phyloP scores from a whole-genome alignment of 441 rosid species.

The Lepidium campestre region DNA sequence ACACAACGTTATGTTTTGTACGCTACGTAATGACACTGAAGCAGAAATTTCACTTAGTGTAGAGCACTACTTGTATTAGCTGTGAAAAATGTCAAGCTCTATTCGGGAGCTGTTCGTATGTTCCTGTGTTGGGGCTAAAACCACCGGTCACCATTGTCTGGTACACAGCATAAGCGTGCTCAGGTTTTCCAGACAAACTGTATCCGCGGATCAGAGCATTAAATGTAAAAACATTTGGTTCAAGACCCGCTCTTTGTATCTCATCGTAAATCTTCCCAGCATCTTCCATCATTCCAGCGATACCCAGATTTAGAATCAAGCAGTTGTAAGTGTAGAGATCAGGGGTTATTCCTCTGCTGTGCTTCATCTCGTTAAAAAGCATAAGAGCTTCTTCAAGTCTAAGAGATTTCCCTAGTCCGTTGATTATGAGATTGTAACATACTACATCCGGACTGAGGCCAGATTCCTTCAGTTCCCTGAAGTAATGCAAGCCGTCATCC shows the following conservation, averaged over 20 bases:
- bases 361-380: constrained; percentile 65
- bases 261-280: constrained; percentile 62
- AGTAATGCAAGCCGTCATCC: constrained; percentile 71
- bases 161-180: constrained; percentile 72
- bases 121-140: constrained; percentile 74
- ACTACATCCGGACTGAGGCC: constrained; percentile 68
- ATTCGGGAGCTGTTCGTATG: constrained; percentile 87
- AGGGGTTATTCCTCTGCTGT: constrained; percentile 46
- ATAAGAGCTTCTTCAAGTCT: constrained; percentile 67
- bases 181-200: constrained; percentile 63
- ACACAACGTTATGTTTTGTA: constrained; percentile 25
- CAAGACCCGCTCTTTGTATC: constrained; percentile 55
- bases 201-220: constrained; percentile 83
- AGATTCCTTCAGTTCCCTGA: constrained; percentile 53
- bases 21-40: constrained; percentile 8
- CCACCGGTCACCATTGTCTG: constrained; percentile 81
- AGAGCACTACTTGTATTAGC: constrained; percentile 16
- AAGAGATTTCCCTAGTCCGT: constrained; percentile 69
- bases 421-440: constrained; percentile 73
- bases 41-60: constrained; percentile 4
- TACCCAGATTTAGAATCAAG: constrained; percentile 63
- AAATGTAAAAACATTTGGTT: constrained; percentile 85
- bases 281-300: constrained; percentile 64
- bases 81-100: constrained; percentile 30
- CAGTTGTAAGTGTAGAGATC: constrained; percentile 87